phyloP scores from a whole-genome alignment of 257 asterid genomes.

The Prunella vulgaris region DNA sequence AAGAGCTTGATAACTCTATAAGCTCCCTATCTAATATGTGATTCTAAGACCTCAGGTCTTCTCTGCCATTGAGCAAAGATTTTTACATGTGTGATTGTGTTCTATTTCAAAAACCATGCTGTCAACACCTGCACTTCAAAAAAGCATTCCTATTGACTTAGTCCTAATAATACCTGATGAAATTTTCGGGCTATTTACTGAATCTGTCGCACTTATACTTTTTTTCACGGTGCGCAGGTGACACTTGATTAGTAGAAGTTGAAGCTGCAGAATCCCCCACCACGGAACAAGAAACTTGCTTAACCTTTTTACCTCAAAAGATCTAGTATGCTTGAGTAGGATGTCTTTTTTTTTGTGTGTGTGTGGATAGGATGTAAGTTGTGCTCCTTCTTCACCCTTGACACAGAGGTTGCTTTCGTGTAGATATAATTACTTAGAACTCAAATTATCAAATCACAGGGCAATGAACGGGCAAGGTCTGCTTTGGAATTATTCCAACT shows the following conservation, averaged over 20 bases:
- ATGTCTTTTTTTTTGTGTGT: conserved; percentile 10
- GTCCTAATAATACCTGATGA: not conserved
- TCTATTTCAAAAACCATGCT: too few species aligned
- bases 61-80: too few species aligned
- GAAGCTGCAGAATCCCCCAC: conserved; percentile 16
- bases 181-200: not conserved
- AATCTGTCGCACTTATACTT: not conserved
- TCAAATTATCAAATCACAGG: conserved; percentile 11
- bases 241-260: conserved; percentile 10
- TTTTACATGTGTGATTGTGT: too few species aligned
- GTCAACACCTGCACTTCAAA: too few species aligned
- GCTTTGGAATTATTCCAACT: not conserved
- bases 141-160: too few species aligned
- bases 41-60: too few species aligned
- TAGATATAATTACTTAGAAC: conserved; percentile 27
- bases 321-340: conserved; percentile 14
- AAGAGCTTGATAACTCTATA: too few species aligned
- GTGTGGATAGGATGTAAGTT: conserved; percentile 16
- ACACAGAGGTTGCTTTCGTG: not conserved
- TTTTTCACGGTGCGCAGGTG: conserved; percentile 23
- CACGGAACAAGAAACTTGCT: conserved; percentile 21
- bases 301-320: conserved; percentile 11
- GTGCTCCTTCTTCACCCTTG: conserved; percentile 6
- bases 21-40: too few species aligned
- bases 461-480: conserved; percentile 8